Conservation (phyloP, 192 early-diverging fungal species). For the Rhizophagus clarus region DNA sequence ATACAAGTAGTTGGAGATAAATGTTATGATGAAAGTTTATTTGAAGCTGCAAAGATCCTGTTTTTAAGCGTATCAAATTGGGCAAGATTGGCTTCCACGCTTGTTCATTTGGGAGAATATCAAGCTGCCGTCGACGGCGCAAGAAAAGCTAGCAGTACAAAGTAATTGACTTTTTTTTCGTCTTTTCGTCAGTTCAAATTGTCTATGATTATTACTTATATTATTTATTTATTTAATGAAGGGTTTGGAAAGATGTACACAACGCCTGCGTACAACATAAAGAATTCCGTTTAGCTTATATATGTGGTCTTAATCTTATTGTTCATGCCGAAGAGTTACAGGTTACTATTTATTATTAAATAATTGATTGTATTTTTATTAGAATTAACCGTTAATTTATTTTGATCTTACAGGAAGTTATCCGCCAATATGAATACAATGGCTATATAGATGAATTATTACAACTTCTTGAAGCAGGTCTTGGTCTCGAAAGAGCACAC, state of each 20-base stretch:
- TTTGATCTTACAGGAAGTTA: slow-evolving; percentile 54
- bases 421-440: slow-evolving; percentile 82
- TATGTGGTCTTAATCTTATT: slow-evolving; percentile 95
- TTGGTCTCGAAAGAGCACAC: slow-evolving; percentile 96
- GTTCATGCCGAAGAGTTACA: slow-evolving; percentile 98
- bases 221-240: slow-evolving; percentile 20
- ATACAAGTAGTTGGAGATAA: slow-evolving; percentile 92
- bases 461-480: slow-evolving; percentile 85
- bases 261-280: slow-evolving; percentile 91
- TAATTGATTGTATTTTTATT: not conserved
- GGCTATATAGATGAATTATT: slow-evolving; percentile 95
- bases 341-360: slow-evolving; percentile 1
- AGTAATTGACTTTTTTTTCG: slow-evolving; percentile 35
- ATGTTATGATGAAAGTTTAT: slow-evolving; percentile 91
- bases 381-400: not conserved
- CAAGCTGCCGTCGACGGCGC: slow-evolving; percentile 97
- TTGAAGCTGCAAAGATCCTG: slow-evolving; percentile 90
- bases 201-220: not conserved
- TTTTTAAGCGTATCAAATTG: slow-evolving; percentile 98
- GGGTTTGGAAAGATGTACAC: slow-evolving; percentile 99
- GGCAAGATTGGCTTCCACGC: slow-evolving; percentile 93
- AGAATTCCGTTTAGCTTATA: slow-evolving; percentile 97
- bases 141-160: slow-evolving; percentile 96
- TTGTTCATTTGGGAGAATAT: slow-evolving; percentile 94
- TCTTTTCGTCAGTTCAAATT: not conserved